These are phyloP conservation scores for Bolboschoenus planiculmis DNA, from an alignment of 176 grass and related monocot species.

Conservation along the genomic window DNA sequence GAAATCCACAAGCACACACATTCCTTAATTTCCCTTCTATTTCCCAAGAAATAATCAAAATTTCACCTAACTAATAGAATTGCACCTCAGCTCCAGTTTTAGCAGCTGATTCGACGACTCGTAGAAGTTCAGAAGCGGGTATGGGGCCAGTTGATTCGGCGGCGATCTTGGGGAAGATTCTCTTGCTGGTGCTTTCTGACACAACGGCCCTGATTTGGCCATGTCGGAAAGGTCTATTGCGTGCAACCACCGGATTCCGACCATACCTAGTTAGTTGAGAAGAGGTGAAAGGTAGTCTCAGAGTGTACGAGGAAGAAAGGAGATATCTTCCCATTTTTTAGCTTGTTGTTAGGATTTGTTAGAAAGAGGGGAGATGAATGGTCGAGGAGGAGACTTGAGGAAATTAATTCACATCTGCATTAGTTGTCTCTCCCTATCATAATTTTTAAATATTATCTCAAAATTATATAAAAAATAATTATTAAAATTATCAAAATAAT, in stretches of 20 bases:
- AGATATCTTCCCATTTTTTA: conserved; percentile 58
- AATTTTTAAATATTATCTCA: no score
- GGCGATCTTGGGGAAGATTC: conserved; percentile 51
- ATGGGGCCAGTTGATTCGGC: conserved; percentile 76
- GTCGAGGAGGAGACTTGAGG: background rate
- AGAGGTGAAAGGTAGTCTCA: background rate
- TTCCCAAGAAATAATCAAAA: background rate
- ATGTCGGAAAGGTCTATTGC: conserved; percentile 12
- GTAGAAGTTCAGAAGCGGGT: conserved; percentile 55
- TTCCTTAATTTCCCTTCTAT: background rate
- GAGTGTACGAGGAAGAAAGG: conserved; percentile 39
- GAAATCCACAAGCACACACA: background rate
- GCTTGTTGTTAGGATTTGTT: background rate
- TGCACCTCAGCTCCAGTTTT: conserved; percentile 64
- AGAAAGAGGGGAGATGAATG: background rate
- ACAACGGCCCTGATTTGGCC: conserved; percentile 33
- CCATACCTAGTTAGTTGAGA: conserved; percentile 11
- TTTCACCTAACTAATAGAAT: conserved; percentile 5
- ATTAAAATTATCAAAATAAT: no score
- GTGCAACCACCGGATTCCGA: background rate
- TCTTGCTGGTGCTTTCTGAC: conserved; percentile 29
- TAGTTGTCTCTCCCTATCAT: no score
- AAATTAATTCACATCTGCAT: no score
- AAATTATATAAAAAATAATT: no score
- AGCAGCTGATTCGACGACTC: conserved; percentile 72